Percentiles rank a stretch among this genome's conserved stretches.
Conservation (phyloP, 129 eudicot genomes). For the Apium graveolens region DNA sequence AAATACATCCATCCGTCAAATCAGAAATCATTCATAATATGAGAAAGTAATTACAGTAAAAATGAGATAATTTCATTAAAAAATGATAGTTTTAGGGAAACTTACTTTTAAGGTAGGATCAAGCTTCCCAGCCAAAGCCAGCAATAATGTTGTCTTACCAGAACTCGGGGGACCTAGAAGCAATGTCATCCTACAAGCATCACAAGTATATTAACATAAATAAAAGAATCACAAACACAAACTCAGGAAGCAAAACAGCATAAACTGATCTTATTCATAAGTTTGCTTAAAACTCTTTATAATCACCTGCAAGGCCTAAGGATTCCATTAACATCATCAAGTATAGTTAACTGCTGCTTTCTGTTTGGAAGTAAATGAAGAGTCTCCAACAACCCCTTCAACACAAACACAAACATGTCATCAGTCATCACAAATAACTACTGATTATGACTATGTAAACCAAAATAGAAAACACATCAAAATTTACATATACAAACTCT, state of each 20-base stretch:
- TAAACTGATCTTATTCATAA: neutral
- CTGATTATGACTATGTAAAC: neutral
- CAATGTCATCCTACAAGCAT: conserved; percentile 57
- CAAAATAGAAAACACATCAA: neutral
- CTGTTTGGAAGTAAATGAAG: conserved; percentile 38
- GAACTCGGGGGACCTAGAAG: conserved; percentile 91
- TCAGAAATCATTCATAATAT: neutral
- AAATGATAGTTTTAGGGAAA: neutral
- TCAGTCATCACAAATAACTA: neutral
- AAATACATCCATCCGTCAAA: neutral
- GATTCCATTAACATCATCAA: conserved; percentile 41
- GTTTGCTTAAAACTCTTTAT: neutral
- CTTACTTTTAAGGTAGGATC: conserved; percentile 46
- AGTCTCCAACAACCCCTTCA: conserved; percentile 35
- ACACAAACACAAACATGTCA: neutral
- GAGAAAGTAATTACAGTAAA: neutral
- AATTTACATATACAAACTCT: neutral
- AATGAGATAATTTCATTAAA: neutral
- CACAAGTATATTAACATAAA: neutral
- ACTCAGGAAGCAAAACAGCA: neutral
- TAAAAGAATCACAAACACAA: neutral
- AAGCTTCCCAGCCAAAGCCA: conserved; percentile 65
- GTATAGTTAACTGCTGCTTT: conserved; percentile 38
- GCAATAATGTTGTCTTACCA: conserved; percentile 68
- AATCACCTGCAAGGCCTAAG: conserved; percentile 45